Evolutionary conservation across 768 basidiomycete species (phyloP).

Genomic region (Xerocomellus intermedius): DNA sequence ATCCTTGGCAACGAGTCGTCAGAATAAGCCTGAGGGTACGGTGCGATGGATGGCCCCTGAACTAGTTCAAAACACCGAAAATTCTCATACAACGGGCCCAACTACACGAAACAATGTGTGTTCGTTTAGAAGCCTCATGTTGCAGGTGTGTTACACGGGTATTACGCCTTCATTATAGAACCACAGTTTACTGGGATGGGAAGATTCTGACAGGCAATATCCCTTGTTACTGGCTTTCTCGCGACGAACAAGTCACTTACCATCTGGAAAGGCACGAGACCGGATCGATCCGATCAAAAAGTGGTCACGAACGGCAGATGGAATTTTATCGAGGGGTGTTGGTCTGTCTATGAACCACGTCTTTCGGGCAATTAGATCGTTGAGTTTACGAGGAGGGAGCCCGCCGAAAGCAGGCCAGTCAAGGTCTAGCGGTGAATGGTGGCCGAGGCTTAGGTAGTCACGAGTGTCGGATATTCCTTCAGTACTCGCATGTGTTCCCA

Average conservation of each 20-base stretch:
- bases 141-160: slow-evolving; percentile 2
- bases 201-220: slow-evolving; percentile 1
- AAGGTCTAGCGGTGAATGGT: not conserved
- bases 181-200: not conserved
- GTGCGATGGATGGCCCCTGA: slow-evolving; percentile 5
- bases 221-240: not conserved
- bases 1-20: not conserved
- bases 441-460: too few relatives aligned
- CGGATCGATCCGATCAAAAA: not conserved
- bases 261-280: not conserved
- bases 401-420: not conserved
- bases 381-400: not conserved
- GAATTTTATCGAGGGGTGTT: not conserved
- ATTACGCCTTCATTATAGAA: not conserved
- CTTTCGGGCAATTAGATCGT: not conserved
- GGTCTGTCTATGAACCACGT: not conserved
- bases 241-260: not conserved
- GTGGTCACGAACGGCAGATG: not conserved
- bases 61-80: not conserved
- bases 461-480: too few relatives aligned
- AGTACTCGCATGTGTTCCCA: not conserved
- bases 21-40: not conserved
- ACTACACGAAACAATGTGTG: slow-evolving; percentile 1
- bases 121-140: slow-evolving; percentile 11
- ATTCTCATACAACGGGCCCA: not conserved